phyloP scores from a whole-genome alignment of 441 rosid genomes.

The Kokia cookei region DNA sequence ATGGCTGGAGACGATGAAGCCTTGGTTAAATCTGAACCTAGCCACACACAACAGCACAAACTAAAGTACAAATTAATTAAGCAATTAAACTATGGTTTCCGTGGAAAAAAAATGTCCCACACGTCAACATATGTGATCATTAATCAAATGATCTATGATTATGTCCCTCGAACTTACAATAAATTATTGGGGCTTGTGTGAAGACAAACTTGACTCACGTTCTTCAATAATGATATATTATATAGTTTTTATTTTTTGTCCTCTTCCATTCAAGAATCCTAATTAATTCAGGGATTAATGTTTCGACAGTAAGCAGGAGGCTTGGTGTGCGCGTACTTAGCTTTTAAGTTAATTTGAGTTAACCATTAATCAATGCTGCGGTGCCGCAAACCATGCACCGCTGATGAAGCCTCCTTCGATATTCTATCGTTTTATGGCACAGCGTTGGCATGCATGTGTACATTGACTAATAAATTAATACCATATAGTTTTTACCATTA shows the following conservation, averaged over 20 bases:
- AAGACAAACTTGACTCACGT: conserved; percentile 45
- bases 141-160: not conserved
- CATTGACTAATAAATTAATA: no score
- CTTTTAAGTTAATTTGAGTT: not conserved
- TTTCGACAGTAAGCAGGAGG: conserved; percentile 18
- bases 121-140: not conserved
- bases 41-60: conserved; percentile 3
- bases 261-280: no score
- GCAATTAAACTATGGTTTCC: no score
- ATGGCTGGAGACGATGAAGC: not conserved
- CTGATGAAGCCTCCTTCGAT: conserved; percentile 35
- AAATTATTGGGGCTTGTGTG: conserved; percentile 23
- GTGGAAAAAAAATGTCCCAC: no score
- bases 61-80: not conserved
- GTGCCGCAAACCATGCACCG: conserved; percentile 26
- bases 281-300: conserved; percentile 24
- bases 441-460: no score
- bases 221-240: conserved; percentile 28
- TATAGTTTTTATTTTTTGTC: no score
- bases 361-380: not conserved
- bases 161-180: not conserved
- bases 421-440: no score
- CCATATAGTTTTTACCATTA: not conserved
- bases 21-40: not conserved
- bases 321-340: conserved; percentile 19